These are phyloP conservation scores for Orbilia ellipsospora DNA, from an alignment of 2,329 filamentous ascomycete genomes.

Conservation along the genomic window DNA sequence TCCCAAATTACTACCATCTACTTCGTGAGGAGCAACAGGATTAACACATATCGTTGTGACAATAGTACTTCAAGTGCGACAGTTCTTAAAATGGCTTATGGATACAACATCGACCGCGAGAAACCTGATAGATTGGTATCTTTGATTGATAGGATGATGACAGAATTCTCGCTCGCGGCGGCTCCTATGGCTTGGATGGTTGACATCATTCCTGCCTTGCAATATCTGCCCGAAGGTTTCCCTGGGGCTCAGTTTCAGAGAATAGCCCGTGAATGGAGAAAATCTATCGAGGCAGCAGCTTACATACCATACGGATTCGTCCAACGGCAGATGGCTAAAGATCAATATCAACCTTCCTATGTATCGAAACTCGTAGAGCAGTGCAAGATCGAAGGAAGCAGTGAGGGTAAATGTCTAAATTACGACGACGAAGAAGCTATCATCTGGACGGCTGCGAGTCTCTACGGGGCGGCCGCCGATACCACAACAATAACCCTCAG, in stretches of 20 bases:
- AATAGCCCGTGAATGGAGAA: conserved; percentile 43
- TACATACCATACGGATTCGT: conserved; percentile 45
- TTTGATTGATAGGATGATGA: conserved; percentile 52
- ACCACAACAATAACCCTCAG: conserved; percentile 64
- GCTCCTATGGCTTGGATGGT: conserved; percentile 41
- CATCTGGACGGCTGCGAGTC: conserved; percentile 54
- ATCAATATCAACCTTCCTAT: conserved; percentile 24
- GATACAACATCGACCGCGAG: conserved; percentile 44
- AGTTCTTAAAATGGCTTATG: conserved; percentile 46
- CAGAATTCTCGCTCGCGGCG: conserved; percentile 49
- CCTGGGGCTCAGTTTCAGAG: conserved; percentile 47
- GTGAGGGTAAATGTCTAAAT: neutral
- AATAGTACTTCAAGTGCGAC: conserved; percentile 41
- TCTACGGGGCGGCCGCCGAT: conserved; percentile 65
- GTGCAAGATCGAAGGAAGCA: neutral
- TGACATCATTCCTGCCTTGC: conserved; percentile 38
- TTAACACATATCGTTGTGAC: neutral
- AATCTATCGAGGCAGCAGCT: conserved; percentile 26
- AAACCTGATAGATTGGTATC: conserved; percentile 36
- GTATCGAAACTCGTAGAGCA: conserved; percentile 48
- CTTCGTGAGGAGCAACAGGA: neutral
- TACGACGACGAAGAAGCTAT: conserved; percentile 43
- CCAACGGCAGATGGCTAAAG: conserved; percentile 28
- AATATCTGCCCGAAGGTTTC: conserved; percentile 45
- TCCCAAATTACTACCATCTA: neutral